phyloP scores from a whole-genome alignment of 306 rosid species.

The Prunus persica region Prunus_persica_NCBIv2 NC_034011.1:24370501-24371000 shows the following conservation, averaged over 20 bases:
- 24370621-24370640: neutral
- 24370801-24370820: slow-evolving; percentile 31
- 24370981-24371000: slow-evolving; percentile 72
- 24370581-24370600: slow-evolving; percentile 3
- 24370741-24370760: neutral
- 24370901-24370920: slow-evolving; percentile 79
- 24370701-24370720: slow-evolving; percentile 37
- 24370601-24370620: neutral
- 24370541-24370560: neutral
- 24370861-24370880: slow-evolving; percentile 49
- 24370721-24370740: neutral
- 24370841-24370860: neutral
- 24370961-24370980: slow-evolving; percentile 98
- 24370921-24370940: slow-evolving; percentile 91
- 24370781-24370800: slow-evolving; percentile 51
- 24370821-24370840: slow-evolving; percentile 9
- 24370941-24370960: slow-evolving; percentile 64
- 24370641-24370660: slow-evolving; percentile 19
- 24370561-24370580: neutral
- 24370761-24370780: slow-evolving; percentile 4
- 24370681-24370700: slow-evolving; percentile 30
- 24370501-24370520: neutral
- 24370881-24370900: slow-evolving; percentile 75
- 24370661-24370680: slow-evolving; percentile 68
- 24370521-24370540: neutral